Evolutionary conservation across 2,329 filamentous ascomycete species (phyloP).

Genomic region (Aspergillus quadrilineatus): DNA sequence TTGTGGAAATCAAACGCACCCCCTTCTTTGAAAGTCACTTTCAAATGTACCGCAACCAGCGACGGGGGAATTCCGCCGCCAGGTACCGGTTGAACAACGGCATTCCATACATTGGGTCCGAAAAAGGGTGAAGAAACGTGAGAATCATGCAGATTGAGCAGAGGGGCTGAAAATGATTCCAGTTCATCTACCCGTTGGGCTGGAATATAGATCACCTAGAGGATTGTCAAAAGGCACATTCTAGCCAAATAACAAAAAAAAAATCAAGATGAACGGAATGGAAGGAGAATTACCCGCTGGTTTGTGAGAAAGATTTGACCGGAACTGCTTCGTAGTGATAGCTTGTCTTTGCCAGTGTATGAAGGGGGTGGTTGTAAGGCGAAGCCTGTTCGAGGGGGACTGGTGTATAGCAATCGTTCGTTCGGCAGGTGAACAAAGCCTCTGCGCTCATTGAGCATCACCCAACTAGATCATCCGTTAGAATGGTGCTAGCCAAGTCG

Average conservation of each 20-base stretch:
- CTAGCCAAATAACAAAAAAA: not conserved
- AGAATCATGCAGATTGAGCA: conserved; percentile 83
- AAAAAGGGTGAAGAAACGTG: conserved; percentile 88
- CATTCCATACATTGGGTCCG: conserved; percentile 86
- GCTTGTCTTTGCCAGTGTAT: conserved; percentile 61
- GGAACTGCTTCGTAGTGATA: conserved; percentile 70
- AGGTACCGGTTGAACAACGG: conserved; percentile 73
- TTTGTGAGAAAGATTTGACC: conserved; percentile 81
- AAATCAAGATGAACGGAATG: conserved; percentile 11
- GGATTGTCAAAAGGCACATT: conserved; percentile 11
- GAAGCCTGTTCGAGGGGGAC: conserved; percentile 74
- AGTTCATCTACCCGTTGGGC: conserved; percentile 65
- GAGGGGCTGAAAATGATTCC: conserved; percentile 84
- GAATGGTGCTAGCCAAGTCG: not conserved
- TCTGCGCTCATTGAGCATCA: conserved; percentile 75
- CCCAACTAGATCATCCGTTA: conserved; percentile 65
- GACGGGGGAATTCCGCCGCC: conserved; percentile 78
- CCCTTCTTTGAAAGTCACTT: conserved; percentile 88
- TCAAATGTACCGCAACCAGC: conserved; percentile 72
- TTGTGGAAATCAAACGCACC: conserved; percentile 90
- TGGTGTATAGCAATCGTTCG: conserved; percentile 78
- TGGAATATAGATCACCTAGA: conserved; percentile 83
- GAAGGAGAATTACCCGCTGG: conserved; percentile 63
- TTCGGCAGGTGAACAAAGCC: conserved; percentile 81
- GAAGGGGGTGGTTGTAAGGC: conserved; percentile 70